Evolutionary conservation across 768 basidiomycete genomes (phyloP), one percentile per base, ranked within the genome.

Genomic region (Rhizopogon vulgaris): DNA sequence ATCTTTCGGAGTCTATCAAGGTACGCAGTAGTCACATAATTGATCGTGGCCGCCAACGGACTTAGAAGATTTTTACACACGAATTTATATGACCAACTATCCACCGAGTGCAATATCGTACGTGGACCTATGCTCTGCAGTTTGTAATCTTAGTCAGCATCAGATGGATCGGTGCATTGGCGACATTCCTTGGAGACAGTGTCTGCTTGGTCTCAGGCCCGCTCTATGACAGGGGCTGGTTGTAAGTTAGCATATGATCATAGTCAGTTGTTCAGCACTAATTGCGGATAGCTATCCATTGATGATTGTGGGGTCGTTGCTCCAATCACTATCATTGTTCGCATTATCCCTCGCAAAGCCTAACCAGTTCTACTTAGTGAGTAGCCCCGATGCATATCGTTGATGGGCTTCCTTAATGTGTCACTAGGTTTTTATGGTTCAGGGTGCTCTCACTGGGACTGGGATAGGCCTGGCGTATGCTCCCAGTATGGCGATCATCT

Each of bases 381-480:
- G 49, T 42, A 18, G 36, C 14, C 6, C 14, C n/a, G 7, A 15
- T 15, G 8, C n/a, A 24, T 12, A 5, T 38, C 24, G 25, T 37
- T 4, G 36, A 15, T n/a, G 14, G 4, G 12, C 14, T 15, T n/a
- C 25, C 6, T 32, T 6, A 51, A 52, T 32, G 36, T 40, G 2
- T 42, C 36, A n/a, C 12, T 14, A 78, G 69, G 55, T 72, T 12
- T 66, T 78, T 42, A 70, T 79, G n/a, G 55, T 65, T 27, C 77
- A 79, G 58, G 78, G 75, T 2, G 51, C 78, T n/a, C 58, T 63
- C 12, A 59, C 64, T 3, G 76, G 78, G 3, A 53, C 75, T 10
- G 75, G 65, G 6, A 65, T 66, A 2, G 79, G 78, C 11, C 49
- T 78, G 34, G 58, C 76, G 46, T 80, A 70, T 52, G 57, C 78